A percentile compares a stretch with the other conserved stretches of the same genome.
These are phyloP conservation scores for Thalassia testudinum DNA, from an alignment of 116 monocot species.

Conservation along the genomic window DNA sequence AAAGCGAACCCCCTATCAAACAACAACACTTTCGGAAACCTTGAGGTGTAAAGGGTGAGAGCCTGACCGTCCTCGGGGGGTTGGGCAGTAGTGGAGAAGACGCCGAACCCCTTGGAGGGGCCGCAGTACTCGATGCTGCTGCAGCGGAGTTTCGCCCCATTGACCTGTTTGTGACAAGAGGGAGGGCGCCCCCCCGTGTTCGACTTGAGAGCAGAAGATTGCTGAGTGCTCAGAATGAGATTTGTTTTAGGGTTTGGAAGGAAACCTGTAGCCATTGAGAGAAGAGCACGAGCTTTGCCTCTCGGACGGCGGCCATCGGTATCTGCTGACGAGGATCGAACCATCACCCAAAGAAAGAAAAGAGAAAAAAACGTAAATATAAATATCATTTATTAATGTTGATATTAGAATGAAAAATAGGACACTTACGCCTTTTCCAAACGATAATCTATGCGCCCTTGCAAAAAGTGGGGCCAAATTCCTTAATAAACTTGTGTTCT, in stretches of 20 bases:
- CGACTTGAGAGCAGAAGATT: not conserved
- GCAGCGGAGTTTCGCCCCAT: constrained; percentile 60
- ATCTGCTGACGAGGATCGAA: no score
- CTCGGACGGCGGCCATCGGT: constrained; percentile 18
- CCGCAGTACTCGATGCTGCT: constrained; percentile 54
- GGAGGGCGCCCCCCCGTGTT: not conserved
- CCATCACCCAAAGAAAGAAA: no score
- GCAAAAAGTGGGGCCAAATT: no score
- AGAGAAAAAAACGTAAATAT: no score
- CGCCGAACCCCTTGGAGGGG: constrained; percentile 55
- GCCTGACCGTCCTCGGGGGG: not conserved
- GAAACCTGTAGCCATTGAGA: constrained; percentile 76
- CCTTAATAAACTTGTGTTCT: no score
- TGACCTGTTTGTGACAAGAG: constrained; percentile 19
- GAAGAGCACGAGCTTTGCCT: constrained; percentile 54
- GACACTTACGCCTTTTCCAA: no score
- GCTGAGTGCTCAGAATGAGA: not conserved
- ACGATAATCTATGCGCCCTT: no score
- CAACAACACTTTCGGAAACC: not conserved
- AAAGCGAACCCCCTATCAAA: not conserved
- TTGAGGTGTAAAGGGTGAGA: no score
- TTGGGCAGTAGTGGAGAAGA: constrained; percentile 29
- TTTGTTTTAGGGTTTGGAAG: not conserved
- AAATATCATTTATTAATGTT: no score
- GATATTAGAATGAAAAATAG: no score